A percentile compares a stretch with the other conserved stretches of the same genome.
Conservation (phyloP, 75 land plant genomes). For the Chamaecyparis obtusa region DNA sequence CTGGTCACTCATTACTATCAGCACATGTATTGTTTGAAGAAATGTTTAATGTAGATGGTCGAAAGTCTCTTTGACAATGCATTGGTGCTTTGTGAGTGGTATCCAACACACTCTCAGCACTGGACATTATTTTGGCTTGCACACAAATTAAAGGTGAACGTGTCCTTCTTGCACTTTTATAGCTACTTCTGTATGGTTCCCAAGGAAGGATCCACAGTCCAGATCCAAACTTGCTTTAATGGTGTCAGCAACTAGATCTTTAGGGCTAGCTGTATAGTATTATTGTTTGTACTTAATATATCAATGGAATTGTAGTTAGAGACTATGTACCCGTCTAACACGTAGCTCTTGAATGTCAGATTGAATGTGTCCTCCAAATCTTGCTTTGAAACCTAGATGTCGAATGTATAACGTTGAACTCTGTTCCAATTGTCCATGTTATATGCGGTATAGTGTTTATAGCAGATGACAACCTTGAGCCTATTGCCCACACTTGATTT, state of each 20-base stretch:
- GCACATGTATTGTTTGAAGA: too few species aligned
- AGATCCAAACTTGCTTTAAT: slow-evolving; percentile 69
- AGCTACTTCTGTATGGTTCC: slow-evolving; percentile 50
- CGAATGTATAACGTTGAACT: slow-evolving; percentile 58
- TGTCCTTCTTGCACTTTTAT: too few species aligned
- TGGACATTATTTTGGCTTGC: too few species aligned
- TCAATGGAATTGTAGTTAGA: slow-evolving; percentile 96
- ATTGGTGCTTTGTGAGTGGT: too few species aligned
- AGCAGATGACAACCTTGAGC: slow-evolving; percentile 74
- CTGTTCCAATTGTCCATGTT: slow-evolving; percentile 89
- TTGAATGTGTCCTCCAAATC: slow-evolving; percentile 85
- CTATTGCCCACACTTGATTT: too few species aligned
- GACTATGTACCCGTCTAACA: slow-evolving; percentile 79
- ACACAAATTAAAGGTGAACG: too few species aligned
- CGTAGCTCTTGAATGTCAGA: background rate
- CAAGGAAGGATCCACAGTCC: slow-evolving; percentile 76
- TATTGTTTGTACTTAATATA: slow-evolving; percentile 56
- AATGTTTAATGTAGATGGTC: too few species aligned
- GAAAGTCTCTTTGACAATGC: too few species aligned
- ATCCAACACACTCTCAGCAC: too few species aligned
- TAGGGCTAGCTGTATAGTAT: slow-evolving; percentile 70
- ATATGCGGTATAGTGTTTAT: slow-evolving; percentile 90
- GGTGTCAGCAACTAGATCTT: slow-evolving; percentile 80
- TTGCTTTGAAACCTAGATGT: slow-evolving; percentile 76
- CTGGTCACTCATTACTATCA: too few species aligned